Conservation (phyloP, 1,139 yeast species). For the Suhomyces choctaworum region DNA sequence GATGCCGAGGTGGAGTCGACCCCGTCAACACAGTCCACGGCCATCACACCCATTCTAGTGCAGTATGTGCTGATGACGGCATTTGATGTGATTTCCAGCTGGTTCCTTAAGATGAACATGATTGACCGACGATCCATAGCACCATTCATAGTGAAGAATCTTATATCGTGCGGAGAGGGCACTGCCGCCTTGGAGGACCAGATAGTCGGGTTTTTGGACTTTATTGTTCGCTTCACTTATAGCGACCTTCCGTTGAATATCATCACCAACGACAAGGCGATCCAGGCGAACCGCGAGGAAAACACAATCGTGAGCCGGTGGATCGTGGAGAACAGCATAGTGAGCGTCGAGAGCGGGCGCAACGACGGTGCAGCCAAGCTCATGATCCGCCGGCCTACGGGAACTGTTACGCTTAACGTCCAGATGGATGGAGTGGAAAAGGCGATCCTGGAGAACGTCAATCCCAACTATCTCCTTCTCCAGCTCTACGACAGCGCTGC, state of each 20-base stretch:
- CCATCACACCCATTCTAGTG: conserved; percentile 50
- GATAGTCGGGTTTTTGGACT: conserved; percentile 65
- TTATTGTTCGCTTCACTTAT: conserved; percentile 66
- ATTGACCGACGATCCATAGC: conserved; percentile 60
- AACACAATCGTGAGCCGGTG: conserved; percentile 41
- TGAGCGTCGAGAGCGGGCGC: conserved; percentile 57
- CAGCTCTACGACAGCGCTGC: conserved; percentile 35
- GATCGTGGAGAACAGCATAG: conserved; percentile 61
- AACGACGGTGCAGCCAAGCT: conserved; percentile 55
- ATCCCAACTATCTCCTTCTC: conserved; percentile 33
- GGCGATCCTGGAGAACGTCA: conserved; percentile 11
- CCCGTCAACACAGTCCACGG: conserved; percentile 51
- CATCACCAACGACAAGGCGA: conserved; percentile 16
- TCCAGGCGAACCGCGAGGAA: neutral
- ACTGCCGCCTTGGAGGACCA: conserved; percentile 41
- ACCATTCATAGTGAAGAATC: conserved; percentile 61
- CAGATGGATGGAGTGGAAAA: conserved; percentile 32
- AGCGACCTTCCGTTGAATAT: conserved; percentile 61
- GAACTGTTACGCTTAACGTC: conserved; percentile 52
- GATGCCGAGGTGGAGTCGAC: conserved; percentile 43
- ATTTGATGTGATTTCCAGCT: conserved; percentile 65
- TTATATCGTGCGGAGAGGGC: conserved; percentile 42
- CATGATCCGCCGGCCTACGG: conserved; percentile 66
- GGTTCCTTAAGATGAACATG: conserved; percentile 69
- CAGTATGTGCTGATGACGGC: conserved; percentile 66